Evolutionary conservation across 805 yeast species (phyloP).

Genomic region (Metschnikowia anglica): DNA sequence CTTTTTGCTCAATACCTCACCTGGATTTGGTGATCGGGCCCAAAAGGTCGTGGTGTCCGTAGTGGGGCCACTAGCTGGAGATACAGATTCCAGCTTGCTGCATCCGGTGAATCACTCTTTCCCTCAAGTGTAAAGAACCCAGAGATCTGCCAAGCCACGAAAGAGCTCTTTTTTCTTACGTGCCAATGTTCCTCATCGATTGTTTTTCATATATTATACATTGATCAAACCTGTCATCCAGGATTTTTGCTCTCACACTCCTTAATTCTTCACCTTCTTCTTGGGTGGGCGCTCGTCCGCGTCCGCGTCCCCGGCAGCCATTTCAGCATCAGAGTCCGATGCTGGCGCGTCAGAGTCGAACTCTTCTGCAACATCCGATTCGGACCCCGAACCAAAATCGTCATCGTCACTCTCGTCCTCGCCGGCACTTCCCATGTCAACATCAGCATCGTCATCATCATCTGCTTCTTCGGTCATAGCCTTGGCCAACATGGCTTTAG

Average conservation of each 20-base stretch:
- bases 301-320: constrained; percentile 16
- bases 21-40: constrained; percentile 11
- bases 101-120: constrained; percentile 18
- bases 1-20: constrained; percentile 11
- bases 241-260: no score
- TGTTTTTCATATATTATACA: no score
- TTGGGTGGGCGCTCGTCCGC: constrained; percentile 33
- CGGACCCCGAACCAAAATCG: constrained; percentile 69
- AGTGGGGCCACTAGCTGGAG: constrained; percentile 20
- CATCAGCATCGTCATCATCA: constrained; percentile 50
- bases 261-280: constrained; percentile 28
- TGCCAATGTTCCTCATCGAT: no score
- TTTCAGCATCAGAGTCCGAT: constrained; percentile 28
- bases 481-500: constrained; percentile 74
- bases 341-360: constrained; percentile 64
- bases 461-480: constrained; percentile 65
- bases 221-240: no score
- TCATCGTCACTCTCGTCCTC: constrained; percentile 80
- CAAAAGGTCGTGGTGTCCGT: constrained; percentile 18
- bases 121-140: constrained; percentile 13
- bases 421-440: constrained; percentile 69
- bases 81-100: constrained; percentile 18
- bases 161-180: no score
- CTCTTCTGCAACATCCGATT: constrained; percentile 80
- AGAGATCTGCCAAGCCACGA: no score